These are phyloP conservation scores for Daldinia eschscholtzii DNA, from an alignment of 2,329 filamentous ascomycete genomes.

Conservation along the genomic window DNA sequence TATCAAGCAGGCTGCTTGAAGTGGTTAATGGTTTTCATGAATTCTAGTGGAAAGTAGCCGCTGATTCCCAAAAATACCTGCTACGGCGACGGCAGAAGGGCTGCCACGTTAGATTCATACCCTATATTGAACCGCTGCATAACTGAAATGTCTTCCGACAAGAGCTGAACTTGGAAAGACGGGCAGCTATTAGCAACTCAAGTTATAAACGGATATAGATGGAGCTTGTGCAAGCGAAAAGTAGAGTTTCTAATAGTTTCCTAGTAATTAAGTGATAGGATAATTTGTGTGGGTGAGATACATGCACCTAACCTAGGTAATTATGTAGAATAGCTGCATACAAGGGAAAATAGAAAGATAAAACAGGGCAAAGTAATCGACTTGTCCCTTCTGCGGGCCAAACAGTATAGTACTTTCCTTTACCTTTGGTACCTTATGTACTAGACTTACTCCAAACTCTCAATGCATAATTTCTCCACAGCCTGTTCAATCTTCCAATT, in stretches of 20 bases:
- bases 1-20: constrained; percentile 5
- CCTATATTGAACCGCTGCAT: constrained; percentile 27
- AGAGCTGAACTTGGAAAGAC: constrained; percentile 14
- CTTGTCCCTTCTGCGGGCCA: background rate
- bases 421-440: background rate
- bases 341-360: background rate
- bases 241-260: background rate
- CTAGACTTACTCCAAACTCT: background rate
- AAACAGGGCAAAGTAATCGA: background rate
- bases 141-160: constrained; percentile 12
- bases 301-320: background rate
- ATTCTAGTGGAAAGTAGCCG: constrained; percentile 15
- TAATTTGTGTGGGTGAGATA: background rate
- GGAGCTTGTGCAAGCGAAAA: constrained; percentile 29
- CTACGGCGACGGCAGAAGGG: constrained; percentile 33
- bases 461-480: background rate
- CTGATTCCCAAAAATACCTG: constrained; percentile 19
- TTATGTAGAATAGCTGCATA: background rate
- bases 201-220: constrained; percentile 12
- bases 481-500: background rate
- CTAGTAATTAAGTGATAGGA: background rate
- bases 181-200: background rate
- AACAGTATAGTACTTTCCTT: background rate
- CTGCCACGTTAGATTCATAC: constrained; percentile 50
- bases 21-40: constrained; percentile 13